phyloP scores from a whole-genome alignment of 2,329 filamentous ascomycete species.

The Trichoderma brevicompactum region DNA sequence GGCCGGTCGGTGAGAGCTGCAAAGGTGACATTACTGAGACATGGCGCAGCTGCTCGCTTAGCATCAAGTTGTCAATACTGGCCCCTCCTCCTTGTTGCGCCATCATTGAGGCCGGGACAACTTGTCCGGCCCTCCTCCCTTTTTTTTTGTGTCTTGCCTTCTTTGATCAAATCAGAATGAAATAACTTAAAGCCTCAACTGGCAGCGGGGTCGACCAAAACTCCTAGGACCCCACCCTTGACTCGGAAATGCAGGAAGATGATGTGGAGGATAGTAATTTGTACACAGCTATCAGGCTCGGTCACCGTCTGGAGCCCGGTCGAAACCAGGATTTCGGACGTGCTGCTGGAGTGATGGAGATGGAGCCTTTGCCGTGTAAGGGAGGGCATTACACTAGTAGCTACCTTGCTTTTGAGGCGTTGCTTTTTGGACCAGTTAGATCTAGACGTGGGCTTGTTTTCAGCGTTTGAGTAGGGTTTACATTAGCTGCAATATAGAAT shows the following conservation, averaged over 20 bases:
- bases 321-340: not conserved
- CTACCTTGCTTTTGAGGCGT: slow-evolving; percentile 19
- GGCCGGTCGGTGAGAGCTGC: slow-evolving; percentile 46
- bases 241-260: not conserved
- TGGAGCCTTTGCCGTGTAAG: slow-evolving; percentile 13
- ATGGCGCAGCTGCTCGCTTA: slow-evolving; percentile 15
- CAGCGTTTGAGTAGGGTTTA: slow-evolving; percentile 23
- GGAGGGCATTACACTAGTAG: slow-evolving; percentile 19
- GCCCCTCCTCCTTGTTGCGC: not conserved
- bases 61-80: not conserved
- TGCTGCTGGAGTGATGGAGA: not conserved
- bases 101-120: not conserved
- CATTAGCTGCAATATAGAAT: slow-evolving; percentile 27
- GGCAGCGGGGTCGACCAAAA: too few relatives aligned
- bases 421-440: slow-evolving; percentile 30
- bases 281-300: not conserved
- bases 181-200: not conserved
- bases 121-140: not conserved
- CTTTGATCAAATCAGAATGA: not conserved
- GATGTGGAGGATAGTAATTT: not conserved
- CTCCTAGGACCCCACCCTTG: not conserved
- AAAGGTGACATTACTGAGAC: slow-evolving; percentile 4
- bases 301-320: not conserved
- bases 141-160: not conserved
- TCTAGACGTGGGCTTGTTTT: slow-evolving; percentile 25